Conservation (phyloP, 495 filamentous ascomycete genomes). For the Aspergillus coremiiformis region DNA sequence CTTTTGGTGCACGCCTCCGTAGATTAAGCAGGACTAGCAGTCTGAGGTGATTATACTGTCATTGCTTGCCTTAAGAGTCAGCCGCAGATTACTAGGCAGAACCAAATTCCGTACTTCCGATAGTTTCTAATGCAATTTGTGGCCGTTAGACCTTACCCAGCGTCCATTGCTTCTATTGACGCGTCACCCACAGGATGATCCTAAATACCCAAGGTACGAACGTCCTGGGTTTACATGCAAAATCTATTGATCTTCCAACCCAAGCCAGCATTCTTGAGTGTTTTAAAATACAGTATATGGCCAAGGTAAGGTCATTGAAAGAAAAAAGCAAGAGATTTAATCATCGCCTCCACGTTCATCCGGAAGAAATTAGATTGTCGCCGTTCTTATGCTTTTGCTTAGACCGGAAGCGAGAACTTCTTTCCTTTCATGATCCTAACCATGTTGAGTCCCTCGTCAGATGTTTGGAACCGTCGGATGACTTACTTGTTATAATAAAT, state of each 20-base stretch:
- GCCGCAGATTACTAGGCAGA: no score
- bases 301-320: no score
- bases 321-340: background rate
- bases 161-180: no score
- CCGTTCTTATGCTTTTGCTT: slow-evolving; percentile 15
- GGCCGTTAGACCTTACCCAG: no score
- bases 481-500: slow-evolving; percentile 93
- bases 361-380: background rate
- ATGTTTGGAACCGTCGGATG: background rate
- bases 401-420: slow-evolving; percentile 83
- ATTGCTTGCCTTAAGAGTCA: no score
- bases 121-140: no score
- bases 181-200: no score
- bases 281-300: background rate
- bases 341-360: background rate
- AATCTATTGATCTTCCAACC: background rate
- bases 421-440: slow-evolving; percentile 71
- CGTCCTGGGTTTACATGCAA: background rate
- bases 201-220: no score
- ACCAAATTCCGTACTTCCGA: no score
- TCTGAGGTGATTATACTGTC: no score
- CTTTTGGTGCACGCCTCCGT: no score
- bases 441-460: slow-evolving; percentile 17
- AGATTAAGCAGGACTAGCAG: no score
- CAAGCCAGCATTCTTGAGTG: background rate